phyloP scores from a whole-genome alignment of 768 basidiomycete species.

The Termitomyces heimii region DNA sequence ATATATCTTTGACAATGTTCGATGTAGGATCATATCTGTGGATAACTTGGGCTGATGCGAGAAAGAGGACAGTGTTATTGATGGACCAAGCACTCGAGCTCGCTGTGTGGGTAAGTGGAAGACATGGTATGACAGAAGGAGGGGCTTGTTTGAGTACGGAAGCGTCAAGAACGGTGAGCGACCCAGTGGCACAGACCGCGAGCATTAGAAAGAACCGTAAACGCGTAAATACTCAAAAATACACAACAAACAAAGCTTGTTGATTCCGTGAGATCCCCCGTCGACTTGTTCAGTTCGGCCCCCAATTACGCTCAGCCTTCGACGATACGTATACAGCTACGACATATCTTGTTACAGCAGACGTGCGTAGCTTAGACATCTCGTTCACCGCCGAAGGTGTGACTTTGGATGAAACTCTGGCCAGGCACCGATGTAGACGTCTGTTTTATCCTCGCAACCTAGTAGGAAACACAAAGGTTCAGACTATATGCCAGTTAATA shows the following conservation, averaged over 20 bases:
- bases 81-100: conserved; percentile 48
- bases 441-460: no score
- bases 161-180: conserved; percentile 44
- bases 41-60: conserved; percentile 42
- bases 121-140: conserved; percentile 32
- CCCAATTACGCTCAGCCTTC: no score
- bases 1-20: conserved; percentile 38
- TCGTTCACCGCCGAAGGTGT: no score
- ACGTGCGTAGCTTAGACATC: no score
- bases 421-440: no score
- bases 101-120: conserved; percentile 26
- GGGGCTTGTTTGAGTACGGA: conserved; percentile 39
- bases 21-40: conserved; percentile 47
- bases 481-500: no score
- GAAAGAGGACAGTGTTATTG: conserved; percentile 49
- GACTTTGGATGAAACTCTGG: no score
- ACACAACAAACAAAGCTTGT: conserved; percentile 2
- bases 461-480: no score
- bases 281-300: no score
- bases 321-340: no score
- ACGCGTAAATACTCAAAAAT: conserved; percentile 18
- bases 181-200: conserved; percentile 41
- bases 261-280: no score
- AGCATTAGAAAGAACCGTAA: conserved; percentile 35
- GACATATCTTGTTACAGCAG: no score